A percentile compares a stretch with the other conserved stretches of the same genome.
phyloP scores from a whole-genome alignment of 768 basidiomycete genomes.

The Phylloporus scabripes region DNA sequence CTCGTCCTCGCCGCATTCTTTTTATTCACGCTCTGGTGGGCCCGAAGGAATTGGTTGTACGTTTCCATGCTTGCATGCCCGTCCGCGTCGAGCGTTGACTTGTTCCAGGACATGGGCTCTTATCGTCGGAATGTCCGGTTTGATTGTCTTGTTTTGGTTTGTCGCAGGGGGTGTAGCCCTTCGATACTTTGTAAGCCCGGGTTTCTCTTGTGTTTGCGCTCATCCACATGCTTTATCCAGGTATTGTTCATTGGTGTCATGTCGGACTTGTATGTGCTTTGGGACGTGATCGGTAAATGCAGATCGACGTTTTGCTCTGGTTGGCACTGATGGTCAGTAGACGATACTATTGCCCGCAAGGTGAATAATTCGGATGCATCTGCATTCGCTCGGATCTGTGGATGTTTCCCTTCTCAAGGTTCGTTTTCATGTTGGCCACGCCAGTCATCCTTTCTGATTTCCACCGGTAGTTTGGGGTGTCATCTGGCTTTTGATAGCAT shows the following conservation, averaged over 20 bases:
- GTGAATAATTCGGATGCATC: constrained; percentile 86
- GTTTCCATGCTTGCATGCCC: constrained; percentile 19
- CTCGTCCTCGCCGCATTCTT: constrained; percentile 82
- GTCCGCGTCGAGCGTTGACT: background rate
- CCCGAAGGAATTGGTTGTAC: constrained; percentile 66
- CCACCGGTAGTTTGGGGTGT: constrained; percentile 73
- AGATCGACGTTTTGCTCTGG: background rate
- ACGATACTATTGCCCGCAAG: constrained; percentile 80
- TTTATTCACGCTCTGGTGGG: constrained; percentile 86
- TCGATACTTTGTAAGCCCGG: constrained; percentile 60
- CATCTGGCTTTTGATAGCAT: constrained; percentile 75
- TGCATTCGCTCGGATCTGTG: constrained; percentile 77
- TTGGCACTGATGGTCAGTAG: constrained; percentile 31
- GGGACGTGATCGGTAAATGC: constrained; percentile 78
- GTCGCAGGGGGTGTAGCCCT: constrained; percentile 68
- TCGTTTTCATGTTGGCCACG: background rate
- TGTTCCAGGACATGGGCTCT: constrained; percentile 64
- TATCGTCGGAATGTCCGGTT: constrained; percentile 71
- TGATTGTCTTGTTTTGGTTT: constrained; percentile 84
- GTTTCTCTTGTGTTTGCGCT: background rate
- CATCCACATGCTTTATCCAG: constrained; percentile 30
- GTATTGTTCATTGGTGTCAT: constrained; percentile 81
- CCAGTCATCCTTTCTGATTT: constrained; percentile 2
- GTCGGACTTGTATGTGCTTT: constrained; percentile 83
- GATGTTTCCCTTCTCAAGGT: constrained; percentile 83